Base-by-base conservation (phyloP, 176 grass and related monocot species). In the Cenchrus purpureus region DNA sequence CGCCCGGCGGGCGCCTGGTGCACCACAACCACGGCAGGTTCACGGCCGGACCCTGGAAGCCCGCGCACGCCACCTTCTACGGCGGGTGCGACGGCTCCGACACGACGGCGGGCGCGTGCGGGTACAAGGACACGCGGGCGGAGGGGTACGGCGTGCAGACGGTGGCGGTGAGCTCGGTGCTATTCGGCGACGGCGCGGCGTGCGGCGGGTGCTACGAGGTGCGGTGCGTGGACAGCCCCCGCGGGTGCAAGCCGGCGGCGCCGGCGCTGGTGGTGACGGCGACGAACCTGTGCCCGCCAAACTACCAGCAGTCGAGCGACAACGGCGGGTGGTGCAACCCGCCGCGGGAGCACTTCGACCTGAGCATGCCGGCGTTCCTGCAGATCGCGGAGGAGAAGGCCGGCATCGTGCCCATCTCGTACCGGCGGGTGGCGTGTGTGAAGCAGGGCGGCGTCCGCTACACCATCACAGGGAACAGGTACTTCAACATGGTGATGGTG, bases 191-290 rank as follows among this genome's bases (percentile, higher is more conserved):
- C 32, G 92, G 91, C 17, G 82, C 73, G 58, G 81, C 82, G 5
- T 98, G 95, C 83, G 95, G 91, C 16, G 84, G 89, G 2, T 95
- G 95, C 91, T 98, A 91, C 79, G 89, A 98, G 91, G 85, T 98
- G 58, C 65, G 78, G 72, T 98, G 92, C 83, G 71, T 81, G 4
- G 89, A 93, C 54, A 86, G 88, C 85, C 89, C 82, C 40, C 62
- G 22, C 71, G 87, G 91, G 73, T 95, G 95, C 91, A 91, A 89
- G 73, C 0, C 54, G 7, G 83, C 52, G 15, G 46, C 28, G 14
- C 4, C 79, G 12, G n/a, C 80, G 53, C 43, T 93, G 62, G 65
- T 68, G 12, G 93, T 92, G 50, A 91, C 91, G 16, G 88, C 77
- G 52, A 96, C 91, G 17, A 93, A 96, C 68, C 77, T 91, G 2